phyloP scores from a whole-genome alignment of 108 stramenopile genomes.

The Bacterosira constricta region DNA sequence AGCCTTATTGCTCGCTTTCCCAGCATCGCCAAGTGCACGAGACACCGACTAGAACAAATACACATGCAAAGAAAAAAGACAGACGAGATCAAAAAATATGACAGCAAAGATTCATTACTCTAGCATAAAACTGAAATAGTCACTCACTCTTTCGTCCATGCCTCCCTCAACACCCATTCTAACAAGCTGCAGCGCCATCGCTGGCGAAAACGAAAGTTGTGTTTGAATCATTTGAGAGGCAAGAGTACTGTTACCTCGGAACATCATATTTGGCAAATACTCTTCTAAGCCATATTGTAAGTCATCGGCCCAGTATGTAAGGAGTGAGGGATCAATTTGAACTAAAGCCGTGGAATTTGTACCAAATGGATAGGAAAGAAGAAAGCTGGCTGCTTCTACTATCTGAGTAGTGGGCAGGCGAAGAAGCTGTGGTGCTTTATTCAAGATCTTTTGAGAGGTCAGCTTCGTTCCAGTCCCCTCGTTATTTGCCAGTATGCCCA shows the following conservation, averaged over 20 bases:
- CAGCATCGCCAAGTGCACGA: conserved; percentile 21
- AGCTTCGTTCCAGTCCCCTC: not conserved
- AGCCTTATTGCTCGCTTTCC: conserved; percentile 28
- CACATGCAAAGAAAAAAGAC: not conserved
- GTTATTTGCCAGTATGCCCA: conserved; percentile 11
- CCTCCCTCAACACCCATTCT: conserved; percentile 35
- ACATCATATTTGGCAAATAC: conserved; percentile 45
- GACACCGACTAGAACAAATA: conserved; percentile 8
- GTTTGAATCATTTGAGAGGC: conserved; percentile 29
- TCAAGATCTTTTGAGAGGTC: conserved; percentile 9
- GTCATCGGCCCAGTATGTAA: conserved; percentile 35
- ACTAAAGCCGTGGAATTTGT: not conserved
- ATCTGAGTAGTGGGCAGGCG: conserved; percentile 32
- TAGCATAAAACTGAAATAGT: not conserved
- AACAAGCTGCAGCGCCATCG: conserved; percentile 20
- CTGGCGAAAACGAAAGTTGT: conserved; percentile 12
- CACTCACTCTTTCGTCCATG: conserved; percentile 27
- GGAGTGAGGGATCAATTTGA: conserved; percentile 32
- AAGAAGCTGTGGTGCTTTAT: conserved; percentile 28
- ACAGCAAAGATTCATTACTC: too few relatives aligned
- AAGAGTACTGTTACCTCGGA: conserved; percentile 15
- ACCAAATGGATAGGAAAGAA: conserved; percentile 8
- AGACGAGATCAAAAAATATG: not conserved
- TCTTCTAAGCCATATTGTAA: conserved; percentile 24
- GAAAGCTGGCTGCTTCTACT: conserved; percentile 26